Base-by-base conservation (phyloP, 306 rosid species). In the Trifolium repens region DNA sequence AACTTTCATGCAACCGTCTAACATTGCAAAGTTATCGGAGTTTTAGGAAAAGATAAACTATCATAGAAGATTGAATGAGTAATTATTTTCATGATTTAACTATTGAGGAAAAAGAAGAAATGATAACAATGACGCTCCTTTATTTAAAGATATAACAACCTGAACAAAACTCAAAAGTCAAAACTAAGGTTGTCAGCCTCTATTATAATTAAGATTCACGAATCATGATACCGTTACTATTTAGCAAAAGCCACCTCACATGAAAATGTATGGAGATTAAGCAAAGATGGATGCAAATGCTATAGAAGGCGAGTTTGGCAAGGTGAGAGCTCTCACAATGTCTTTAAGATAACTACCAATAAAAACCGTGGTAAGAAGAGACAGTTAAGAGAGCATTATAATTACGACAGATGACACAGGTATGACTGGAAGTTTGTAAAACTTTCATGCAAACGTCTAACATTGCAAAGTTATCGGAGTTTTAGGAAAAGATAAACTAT, bases 81-180 rank as follows among this genome's bases (percentile, higher is more conserved):
- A 42, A 42, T 42, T 42, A 42, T 11, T 43, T 43, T 43, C 49
- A 10, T 43, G 49, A 43, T 43, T 12, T 46, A 5, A 46, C 52
- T 46, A 14, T 12, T 13, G 16, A 46, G 16, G 16, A 46, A 46
- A 46, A 46, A 46, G 52, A 46, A 46, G 52, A 14, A 46, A 12
- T 1, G 2, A 16, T 2, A 12, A 46, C 15, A 46, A 46, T 46
- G 0, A 4, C 0, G 52, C 13, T 46, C 52, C n/a, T 46, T 12
- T 13, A 46, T 13, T 17, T 37, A 9, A 2, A 46, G 52, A 46
- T 46, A 46, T 46, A 46, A 46, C 8, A 39, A 39, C 42, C 52
- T 2, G 6, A 15, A 46, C 61, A 55, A 65, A 44, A 44, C 63
- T 75, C 62, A 30, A 65, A 44, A 44, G 55, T 75, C 68, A 30